These are phyloP conservation scores for Scedosporium aurantiacum DNA, from an alignment of 2,329 filamentous ascomycete genomes.

Conservation along the genomic window DNA sequence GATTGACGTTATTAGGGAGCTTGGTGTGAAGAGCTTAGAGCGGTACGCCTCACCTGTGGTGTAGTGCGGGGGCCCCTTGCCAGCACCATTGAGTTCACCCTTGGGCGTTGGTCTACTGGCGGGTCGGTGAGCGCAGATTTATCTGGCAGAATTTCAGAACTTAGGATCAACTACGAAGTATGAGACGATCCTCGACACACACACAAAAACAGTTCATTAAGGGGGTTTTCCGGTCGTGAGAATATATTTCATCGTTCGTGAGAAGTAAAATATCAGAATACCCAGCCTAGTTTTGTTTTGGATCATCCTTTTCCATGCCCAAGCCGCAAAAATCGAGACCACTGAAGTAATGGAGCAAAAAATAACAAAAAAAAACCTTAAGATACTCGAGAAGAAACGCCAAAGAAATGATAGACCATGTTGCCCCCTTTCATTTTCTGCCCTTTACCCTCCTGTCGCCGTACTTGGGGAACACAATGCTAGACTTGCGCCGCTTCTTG, in stretches of 20 bases:
- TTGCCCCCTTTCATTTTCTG: constrained; percentile 22
- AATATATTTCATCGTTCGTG: background rate
- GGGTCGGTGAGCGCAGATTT: no score
- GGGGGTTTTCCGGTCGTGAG: no score
- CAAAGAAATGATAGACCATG: background rate
- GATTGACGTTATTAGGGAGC: no score
- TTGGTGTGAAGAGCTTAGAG: no score
- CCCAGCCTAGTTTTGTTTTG: background rate
- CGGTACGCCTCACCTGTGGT: no score
- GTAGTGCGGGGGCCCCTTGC: background rate
- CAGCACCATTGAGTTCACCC: background rate
- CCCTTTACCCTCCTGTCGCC: constrained; percentile 37
- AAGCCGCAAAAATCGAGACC: background rate
- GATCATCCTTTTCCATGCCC: background rate
- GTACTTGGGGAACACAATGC: constrained; percentile 51
- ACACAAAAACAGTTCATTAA: no score
- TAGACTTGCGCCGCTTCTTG: constrained; percentile 41
- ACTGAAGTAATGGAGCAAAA: background rate
- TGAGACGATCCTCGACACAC: no score
- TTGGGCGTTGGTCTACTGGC: background rate
- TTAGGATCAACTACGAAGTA: no score
- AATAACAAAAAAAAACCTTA: background rate
- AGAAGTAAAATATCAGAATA: background rate
- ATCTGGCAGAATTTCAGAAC: no score
- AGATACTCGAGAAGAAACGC: background rate